Evolutionary conservation across 2,329 filamentous ascomycete genomes (phyloP), one percentile per base, ranked within the genome.

Genomic region (Penicillium carneum): DNA sequence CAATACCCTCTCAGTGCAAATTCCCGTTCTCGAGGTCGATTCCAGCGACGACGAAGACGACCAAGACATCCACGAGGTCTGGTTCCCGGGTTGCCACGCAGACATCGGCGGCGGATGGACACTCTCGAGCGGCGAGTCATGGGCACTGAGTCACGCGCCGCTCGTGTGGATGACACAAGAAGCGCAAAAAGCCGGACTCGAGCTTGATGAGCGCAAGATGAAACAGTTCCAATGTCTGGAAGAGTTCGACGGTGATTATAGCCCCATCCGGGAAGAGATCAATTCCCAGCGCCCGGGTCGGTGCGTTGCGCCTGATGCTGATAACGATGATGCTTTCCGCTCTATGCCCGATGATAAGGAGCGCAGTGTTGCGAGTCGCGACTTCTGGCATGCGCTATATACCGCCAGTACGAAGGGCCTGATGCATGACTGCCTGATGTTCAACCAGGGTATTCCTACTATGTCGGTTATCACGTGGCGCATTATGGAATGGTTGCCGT

Each of bases 41-140:
- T 66, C 65, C 6, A 57, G 62, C 46, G 70, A 71, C 4, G 71
- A 71, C 16, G 76, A 79, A 14, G 72, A 77, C 14, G 71, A 74
- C 1, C 90, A 93, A 70, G 90, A 94, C 66, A 89, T 94, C 49
- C 85, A 91, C 61, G 91, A 95, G 70, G 85, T 94, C 9, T 81
- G 80, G 80, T 95, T 95, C 69, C 83, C 90, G 0, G 91, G 91
- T 9, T 88, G 88, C 11, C 91, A 96, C 64, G 91, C 87, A 1
- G 91, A 94, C 64, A 87, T 93, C 33, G 91, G 91, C 1, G 91
- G 91, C 10, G 91, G 91, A 0, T 93, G 90, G 90, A 84, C 86
- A 51, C 77, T 86, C 0, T 74, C 80, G 0, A 80, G 81, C 0
- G 83, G 81, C 26, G 90, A 90, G 71, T 67, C 76, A 31, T 80